A percentile compares a stretch with the other conserved stretches of the same genome.
Conservation (phyloP, 2,329 filamentous ascomycete species). For the Penicillium corylophilum region DNA sequence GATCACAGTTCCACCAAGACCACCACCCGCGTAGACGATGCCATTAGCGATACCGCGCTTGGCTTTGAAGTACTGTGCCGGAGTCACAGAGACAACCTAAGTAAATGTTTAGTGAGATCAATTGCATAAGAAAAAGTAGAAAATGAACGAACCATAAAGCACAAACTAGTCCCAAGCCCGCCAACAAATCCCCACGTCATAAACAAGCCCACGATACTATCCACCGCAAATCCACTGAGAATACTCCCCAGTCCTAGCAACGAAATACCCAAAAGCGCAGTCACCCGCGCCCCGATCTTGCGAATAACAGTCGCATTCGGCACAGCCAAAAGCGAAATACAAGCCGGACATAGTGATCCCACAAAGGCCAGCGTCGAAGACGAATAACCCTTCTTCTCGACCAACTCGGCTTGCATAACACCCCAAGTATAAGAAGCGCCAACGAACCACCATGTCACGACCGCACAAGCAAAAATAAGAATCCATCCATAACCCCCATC, state of each 20-base stretch:
- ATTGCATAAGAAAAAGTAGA: background rate
- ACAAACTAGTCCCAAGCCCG: slow-evolving; percentile 46
- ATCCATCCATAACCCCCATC: slow-evolving; percentile 32
- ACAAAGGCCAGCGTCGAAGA: slow-evolving; percentile 60
- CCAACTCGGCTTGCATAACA: slow-evolving; percentile 58
- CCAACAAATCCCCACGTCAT: slow-evolving; percentile 49
- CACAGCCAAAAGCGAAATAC: slow-evolving; percentile 54
- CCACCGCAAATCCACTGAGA: slow-evolving; percentile 48
- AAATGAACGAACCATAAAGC: slow-evolving; percentile 39
- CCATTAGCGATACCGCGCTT: slow-evolving; percentile 59
- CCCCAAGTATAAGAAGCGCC: slow-evolving; percentile 62
- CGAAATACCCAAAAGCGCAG: slow-evolving; percentile 51
- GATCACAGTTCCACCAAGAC: slow-evolving; percentile 56
- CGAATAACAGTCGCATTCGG: slow-evolving; percentile 54
- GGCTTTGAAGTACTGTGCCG: slow-evolving; percentile 56
- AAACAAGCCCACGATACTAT: slow-evolving; percentile 51
- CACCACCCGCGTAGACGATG: slow-evolving; percentile 43
- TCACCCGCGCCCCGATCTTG: slow-evolving; percentile 49
- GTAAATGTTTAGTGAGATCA: background rate
- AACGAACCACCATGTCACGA: slow-evolving; percentile 58
- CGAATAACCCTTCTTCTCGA: slow-evolving; percentile 48
- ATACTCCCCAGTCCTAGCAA: slow-evolving; percentile 53
- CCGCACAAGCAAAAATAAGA: slow-evolving; percentile 52
- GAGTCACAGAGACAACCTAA: slow-evolving; percentile 46
- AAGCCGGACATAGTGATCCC: slow-evolving; percentile 53